A percentile compares a stretch with the other conserved stretches of the same genome.
Evolutionary conservation across 768 basidiomycete genomes (phyloP).

Genomic region (Mycena galericulata): DNA sequence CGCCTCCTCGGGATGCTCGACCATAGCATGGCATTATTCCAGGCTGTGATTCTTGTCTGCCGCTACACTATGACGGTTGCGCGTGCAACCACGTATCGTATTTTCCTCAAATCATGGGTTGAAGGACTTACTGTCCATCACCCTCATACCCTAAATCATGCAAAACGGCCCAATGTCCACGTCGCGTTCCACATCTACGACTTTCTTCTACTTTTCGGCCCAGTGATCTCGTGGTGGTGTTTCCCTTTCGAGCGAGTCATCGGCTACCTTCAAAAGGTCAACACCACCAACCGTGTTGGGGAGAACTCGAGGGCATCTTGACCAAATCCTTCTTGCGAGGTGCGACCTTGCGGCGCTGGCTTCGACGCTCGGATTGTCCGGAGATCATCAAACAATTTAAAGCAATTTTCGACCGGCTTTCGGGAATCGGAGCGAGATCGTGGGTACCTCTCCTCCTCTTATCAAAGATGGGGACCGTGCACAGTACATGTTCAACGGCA

Average conservation of each 20-base stretch:
- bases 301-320: slow-evolving; percentile 30
- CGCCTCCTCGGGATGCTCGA: slow-evolving; percentile 37
- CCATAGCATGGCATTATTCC: slow-evolving; percentile 45
- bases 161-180: slow-evolving; percentile 42
- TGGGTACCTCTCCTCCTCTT: slow-evolving; percentile 22
- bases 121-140: slow-evolving; percentile 38
- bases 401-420: slow-evolving; percentile 26
- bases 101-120: slow-evolving; percentile 41
- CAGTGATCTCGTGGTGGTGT: slow-evolving; percentile 52
- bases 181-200: slow-evolving; percentile 49
- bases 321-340: slow-evolving; percentile 26
- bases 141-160: slow-evolving; percentile 37
- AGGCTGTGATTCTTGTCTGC: slow-evolving; percentile 40
- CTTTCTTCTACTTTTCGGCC: slow-evolving; percentile 51
- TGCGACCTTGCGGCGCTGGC: slow-evolving; percentile 23
- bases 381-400: slow-evolving; percentile 32
- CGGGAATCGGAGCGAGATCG: slow-evolving; percentile 11
- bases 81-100: slow-evolving; percentile 28
- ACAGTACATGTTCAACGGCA: slow-evolving; percentile 18
- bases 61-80: slow-evolving; percentile 32
- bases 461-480: slow-evolving; percentile 22
- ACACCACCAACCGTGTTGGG: slow-evolving; percentile 46
- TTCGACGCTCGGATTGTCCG: slow-evolving; percentile 27
- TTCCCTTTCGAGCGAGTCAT: slow-evolving; percentile 55
- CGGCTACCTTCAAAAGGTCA: slow-evolving; percentile 48